Evolutionary conservation across 2,329 filamentous ascomycete genomes (phyloP), one percentile per base, ranked within the genome.

Genomic region (Colletotrichum ledebouriae): DNA sequence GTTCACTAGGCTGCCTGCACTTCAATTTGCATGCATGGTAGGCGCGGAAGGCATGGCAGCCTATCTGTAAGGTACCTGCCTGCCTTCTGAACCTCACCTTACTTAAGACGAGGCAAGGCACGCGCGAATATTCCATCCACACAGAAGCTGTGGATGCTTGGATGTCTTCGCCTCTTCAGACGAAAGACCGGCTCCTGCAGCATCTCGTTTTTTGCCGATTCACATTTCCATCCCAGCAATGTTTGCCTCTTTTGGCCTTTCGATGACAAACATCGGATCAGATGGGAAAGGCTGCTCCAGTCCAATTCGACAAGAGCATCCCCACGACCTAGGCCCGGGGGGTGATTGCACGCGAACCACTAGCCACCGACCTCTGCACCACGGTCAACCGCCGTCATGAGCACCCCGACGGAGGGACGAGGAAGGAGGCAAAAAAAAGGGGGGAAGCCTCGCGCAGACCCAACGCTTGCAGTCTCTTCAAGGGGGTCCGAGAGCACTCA

Each of bases 401-500:
- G 25, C 25, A 25, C 22, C 29, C 17, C 22, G 11, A 25, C 46
- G 46, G 46, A 52, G 47, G 25, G 29, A 34, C 22, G 29, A 34
- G 6, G 6, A 11, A 29, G 20, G 34, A 39, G 15, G n/a, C 12
- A 20, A n/a, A 37, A 44, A 44, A 66, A 29, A 17, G 29, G 49
- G 57, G 22, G 20, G 17, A 34, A 20, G 39, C 49, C 13, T 55
- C 29, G 49, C n/a, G 57, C 49, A 49, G 56, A 53, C 41, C 42
- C 44, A 56, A 6, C 20, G 41, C 34, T 25, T 41, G 34, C 37
- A 42, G 20, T 41, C 46, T 25, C 46, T 42, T 29, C 34, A 33
- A 25, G 49, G 59, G 55, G 60, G 55, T 60, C 56, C 49, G 55
- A 65, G 61, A 55, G 55, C 49, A 68, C 61, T 56, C 53, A 59